Evolutionary conservation across 768 basidiomycete species (phyloP), one percentile per base, ranked within the genome.

Genomic region (Pulveroboletus sp.): DNA sequence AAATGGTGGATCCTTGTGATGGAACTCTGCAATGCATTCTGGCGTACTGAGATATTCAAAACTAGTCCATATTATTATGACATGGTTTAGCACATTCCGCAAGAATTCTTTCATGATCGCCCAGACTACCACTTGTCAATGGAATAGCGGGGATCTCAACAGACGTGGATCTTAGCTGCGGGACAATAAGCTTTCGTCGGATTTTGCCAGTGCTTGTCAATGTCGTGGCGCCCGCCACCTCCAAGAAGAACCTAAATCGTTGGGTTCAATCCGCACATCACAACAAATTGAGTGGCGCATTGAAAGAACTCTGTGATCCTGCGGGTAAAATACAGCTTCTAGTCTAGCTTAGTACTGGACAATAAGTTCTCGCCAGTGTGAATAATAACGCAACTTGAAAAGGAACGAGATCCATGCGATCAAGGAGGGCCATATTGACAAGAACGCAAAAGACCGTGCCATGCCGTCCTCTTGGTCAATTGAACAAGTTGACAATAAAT

Each of bases 101-200:
- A n/a, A n/a, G n/a, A n/a, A n/a, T n/a, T n/a, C n/a, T n/a, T n/a
- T n/a, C n/a, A n/a, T n/a, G n/a, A n/a, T n/a, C n/a, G n/a, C n/a
- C n/a, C n/a, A n/a, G n/a, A n/a, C n/a, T n/a, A n/a, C n/a, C n/a
- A n/a, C n/a, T n/a, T n/a, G n/a, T n/a, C n/a, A n/a, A n/a, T n/a
- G n/a, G n/a, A 34, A 19, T 2, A 47, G 24, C 62, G 62, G 62
- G 56, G 59, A 58, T 63, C 59, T 63, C 43, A n/a, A 42, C 5
- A 39, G 14, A 20, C 23, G 19, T 41, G 23, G 46, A 61, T 63
- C 52, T 53, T 17, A 29, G n/a, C 21, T 16, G 40, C 43, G 33
- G 16, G n/a, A 37, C 38, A 38, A 54, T 19, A 35, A 35, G 6
- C 34, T 35, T 35, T 35, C 34, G 34, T 35, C 33, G 23, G 34